A percentile compares a stretch with the other conserved stretches of the same genome.
Evolutionary conservation across 2,329 filamentous ascomycete species (phyloP).

Genomic region (Monosporascus sp.): DNA sequence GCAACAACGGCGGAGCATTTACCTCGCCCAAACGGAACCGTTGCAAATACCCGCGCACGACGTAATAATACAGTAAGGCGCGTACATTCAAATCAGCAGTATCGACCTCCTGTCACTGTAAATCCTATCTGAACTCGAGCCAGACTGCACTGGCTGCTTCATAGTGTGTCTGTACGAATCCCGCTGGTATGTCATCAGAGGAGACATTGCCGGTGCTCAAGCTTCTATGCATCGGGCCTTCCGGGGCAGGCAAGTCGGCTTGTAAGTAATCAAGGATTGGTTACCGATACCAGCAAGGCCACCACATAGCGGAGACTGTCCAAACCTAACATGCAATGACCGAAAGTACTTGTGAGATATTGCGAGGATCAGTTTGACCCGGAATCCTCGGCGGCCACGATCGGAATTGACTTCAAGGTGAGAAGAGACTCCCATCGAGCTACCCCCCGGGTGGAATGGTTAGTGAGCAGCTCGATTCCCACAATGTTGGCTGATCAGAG

Average conservation of each 20-base stretch:
- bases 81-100: too few species aligned
- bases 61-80: too few species aligned
- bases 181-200: conserved; percentile 36
- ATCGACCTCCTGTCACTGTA: too few species aligned
- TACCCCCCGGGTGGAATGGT: too few species aligned
- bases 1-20: too few species aligned
- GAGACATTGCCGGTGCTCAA: conserved; percentile 46
- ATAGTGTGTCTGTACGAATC: background rate
- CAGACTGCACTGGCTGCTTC: too few species aligned
- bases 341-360: conserved; percentile 47
- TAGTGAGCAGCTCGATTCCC: too few species aligned
- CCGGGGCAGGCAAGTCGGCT: conserved; percentile 51
- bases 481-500: background rate
- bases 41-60: too few species aligned
- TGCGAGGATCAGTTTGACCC: conserved; percentile 54
- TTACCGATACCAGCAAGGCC: background rate
- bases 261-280: conserved; percentile 32
- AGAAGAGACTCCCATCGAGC: conserved; percentile 5
- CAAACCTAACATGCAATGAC: background rate
- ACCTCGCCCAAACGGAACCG: too few species aligned
- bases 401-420: conserved; percentile 54
- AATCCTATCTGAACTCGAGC: too few species aligned
- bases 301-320: background rate
- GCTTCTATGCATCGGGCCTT: conserved; percentile 51
- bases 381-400: conserved; percentile 49